Conservation (phyloP, 495 filamentous ascomycete genomes). For the Rusavskia elegans region DNA sequence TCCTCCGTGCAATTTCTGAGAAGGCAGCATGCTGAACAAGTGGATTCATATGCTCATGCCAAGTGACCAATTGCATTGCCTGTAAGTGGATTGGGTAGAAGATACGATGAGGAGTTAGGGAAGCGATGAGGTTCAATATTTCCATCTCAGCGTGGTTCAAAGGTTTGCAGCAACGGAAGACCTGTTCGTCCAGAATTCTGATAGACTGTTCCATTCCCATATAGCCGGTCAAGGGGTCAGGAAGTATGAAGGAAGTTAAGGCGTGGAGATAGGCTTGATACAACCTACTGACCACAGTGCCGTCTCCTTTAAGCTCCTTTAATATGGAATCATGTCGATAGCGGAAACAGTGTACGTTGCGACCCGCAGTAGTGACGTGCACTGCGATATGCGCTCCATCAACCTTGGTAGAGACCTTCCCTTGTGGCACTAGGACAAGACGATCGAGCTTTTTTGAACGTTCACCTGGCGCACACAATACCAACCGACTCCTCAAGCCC, state of each 20-base stretch:
- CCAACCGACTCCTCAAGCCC: constrained; percentile 37
- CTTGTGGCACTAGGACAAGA: constrained; percentile 37
- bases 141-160: constrained; percentile 24
- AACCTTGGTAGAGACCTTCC: constrained; percentile 13
- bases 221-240: constrained; percentile 37
- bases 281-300: constrained; percentile 36
- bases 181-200: constrained; percentile 28
- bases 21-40: neutral
- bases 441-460: constrained; percentile 14
- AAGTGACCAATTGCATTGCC: constrained; percentile 33
- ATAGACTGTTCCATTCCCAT: constrained; percentile 51
- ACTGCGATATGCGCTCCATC: constrained; percentile 27
- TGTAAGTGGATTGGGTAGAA: constrained; percentile 40
- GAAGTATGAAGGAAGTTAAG: constrained; percentile 39
- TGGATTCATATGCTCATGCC: constrained; percentile 14
- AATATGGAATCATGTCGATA: constrained; percentile 34
- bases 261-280: constrained; percentile 43
- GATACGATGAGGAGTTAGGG: constrained; percentile 30
- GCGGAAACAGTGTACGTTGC: constrained; percentile 20
- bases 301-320: constrained; percentile 31
- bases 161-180: constrained; percentile 31
- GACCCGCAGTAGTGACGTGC: constrained; percentile 11
- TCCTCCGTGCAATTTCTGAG: neutral
- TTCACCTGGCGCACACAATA: constrained; percentile 22
- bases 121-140: constrained; percentile 29